phyloP scores from a whole-genome alignment of 2,329 filamentous ascomycete species.

The Corinectria fuckeliana region DNA sequence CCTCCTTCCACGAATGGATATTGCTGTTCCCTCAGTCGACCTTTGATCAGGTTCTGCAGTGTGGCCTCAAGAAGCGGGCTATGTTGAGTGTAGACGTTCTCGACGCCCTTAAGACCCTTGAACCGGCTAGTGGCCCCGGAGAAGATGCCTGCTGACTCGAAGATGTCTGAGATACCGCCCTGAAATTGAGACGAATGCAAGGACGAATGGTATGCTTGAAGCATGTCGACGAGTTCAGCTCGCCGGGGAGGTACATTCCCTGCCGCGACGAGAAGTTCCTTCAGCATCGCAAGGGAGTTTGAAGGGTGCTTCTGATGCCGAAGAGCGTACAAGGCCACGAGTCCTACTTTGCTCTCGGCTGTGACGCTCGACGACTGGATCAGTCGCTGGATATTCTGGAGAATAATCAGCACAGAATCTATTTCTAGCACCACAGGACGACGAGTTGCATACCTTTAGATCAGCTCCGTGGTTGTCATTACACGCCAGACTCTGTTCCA shows the following conservation, averaged over 20 bases:
- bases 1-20: slow-evolving; percentile 94
- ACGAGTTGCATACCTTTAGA: slow-evolving; percentile 72
- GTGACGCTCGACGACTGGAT: slow-evolving; percentile 82
- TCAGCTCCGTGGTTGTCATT: slow-evolving; percentile 94
- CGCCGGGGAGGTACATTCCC: slow-evolving; percentile 79
- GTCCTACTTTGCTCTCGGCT: slow-evolving; percentile 81
- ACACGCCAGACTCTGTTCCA: slow-evolving; percentile 95
- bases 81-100: slow-evolving; percentile 99
- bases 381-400: slow-evolving; percentile 79
- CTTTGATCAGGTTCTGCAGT: slow-evolving; percentile 92
- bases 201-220: slow-evolving; percentile 86
- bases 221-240: slow-evolving; percentile 80
- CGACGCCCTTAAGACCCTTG: slow-evolving; percentile 94
- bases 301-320: slow-evolving; percentile 88
- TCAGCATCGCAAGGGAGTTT: slow-evolving; percentile 81
- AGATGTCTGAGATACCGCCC: slow-evolving; percentile 86
- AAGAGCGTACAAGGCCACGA: slow-evolving; percentile 93
- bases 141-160: slow-evolving; percentile 91
- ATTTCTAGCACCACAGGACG: too few relatives aligned
- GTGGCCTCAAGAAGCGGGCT: slow-evolving; percentile 87
- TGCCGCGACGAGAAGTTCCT: slow-evolving; percentile 84
- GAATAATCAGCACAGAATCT: slow-evolving; percentile 28
- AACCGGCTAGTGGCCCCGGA: slow-evolving; percentile 86
- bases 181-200: slow-evolving; percentile 79
- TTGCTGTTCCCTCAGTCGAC: slow-evolving; percentile 81